Percentiles rank a stretch among this genome's conserved stretches.
phyloP scores from a whole-genome alignment of 2,329 filamentous ascomycete genomes.

The Botrytis porri region DNA sequence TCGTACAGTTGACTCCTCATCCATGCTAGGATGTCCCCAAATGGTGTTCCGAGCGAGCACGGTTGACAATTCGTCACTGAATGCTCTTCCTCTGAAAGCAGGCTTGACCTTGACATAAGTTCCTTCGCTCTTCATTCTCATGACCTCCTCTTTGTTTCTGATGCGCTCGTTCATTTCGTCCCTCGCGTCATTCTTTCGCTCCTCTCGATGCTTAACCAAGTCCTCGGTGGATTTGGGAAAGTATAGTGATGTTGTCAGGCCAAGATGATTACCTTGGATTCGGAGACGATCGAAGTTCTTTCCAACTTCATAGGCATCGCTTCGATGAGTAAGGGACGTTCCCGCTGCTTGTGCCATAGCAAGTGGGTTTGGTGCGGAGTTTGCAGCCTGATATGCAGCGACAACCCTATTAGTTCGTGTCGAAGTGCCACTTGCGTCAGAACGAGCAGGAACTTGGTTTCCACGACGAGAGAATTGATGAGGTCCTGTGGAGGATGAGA shows the following conservation, averaged over 20 bases:
- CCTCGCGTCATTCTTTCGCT: background rate
- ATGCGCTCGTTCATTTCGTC: conserved; percentile 10
- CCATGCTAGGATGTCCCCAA: background rate
- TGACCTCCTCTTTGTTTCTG: conserved; percentile 2
- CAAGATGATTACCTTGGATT: background rate
- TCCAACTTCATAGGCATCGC: background rate
- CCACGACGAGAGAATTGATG: background rate
- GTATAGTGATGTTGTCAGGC: background rate
- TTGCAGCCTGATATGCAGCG: background rate
- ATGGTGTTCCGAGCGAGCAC: background rate
- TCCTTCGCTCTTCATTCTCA: background rate
- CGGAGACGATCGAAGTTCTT: conserved; percentile 1
- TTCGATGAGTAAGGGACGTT: conserved; percentile 7
- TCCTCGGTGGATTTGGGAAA: background rate
- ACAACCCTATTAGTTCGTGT: background rate
- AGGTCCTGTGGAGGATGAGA: background rate
- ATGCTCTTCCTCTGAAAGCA: background rate
- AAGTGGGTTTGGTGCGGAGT: background rate
- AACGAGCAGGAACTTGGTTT: background rate
- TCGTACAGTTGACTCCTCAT: background rate
- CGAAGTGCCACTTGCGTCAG: too few relatives aligned
- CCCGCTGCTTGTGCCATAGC: background rate
- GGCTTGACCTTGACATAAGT: background rate
- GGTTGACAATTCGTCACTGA: background rate
- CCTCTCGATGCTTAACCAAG: conserved; percentile 6